phyloP scores from a whole-genome alignment of 345 rosid species.

The Litchi chinensis region DNA sequence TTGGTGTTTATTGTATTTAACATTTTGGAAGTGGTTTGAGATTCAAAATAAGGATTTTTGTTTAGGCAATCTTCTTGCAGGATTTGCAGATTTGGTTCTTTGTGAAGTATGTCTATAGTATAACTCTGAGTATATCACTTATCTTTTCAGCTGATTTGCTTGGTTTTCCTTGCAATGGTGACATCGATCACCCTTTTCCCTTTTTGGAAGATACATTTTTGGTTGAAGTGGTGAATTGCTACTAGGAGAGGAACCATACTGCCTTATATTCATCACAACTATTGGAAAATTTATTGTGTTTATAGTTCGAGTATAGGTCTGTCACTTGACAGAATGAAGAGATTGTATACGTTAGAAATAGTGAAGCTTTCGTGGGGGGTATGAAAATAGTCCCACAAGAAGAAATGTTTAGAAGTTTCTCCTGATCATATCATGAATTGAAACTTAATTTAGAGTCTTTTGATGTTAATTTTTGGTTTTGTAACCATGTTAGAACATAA shows the following conservation, averaged over 20 bases:
- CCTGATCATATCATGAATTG: too few relatives aligned
- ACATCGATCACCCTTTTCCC: not conserved
- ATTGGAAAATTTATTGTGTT: not conserved
- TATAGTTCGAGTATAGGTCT: not conserved
- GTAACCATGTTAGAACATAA: too few relatives aligned
- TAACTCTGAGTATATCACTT: too few relatives aligned
- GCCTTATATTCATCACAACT: not conserved
- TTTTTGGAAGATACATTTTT: not conserved
- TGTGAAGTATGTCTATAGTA: not conserved
- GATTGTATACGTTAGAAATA: too few relatives aligned
- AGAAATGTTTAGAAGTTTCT: too few relatives aligned
- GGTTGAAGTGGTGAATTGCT: not conserved
- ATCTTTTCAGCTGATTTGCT: not conserved
- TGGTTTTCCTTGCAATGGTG: not conserved
- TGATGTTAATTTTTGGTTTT: too few relatives aligned
- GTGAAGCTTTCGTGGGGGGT: not conserved
- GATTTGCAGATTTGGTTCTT: not conserved
- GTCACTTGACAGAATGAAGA: not conserved
- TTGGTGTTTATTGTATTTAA: not conserved
- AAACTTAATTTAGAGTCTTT: too few relatives aligned
- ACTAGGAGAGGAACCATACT: not conserved
- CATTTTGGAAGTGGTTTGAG: not conserved
- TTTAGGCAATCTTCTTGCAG: not conserved
- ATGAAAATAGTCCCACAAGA: not conserved
- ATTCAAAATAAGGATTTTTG: not conserved